A percentile compares a stretch with the other conserved stretches of the same genome.
These are phyloP conservation scores for Zizania palustris DNA, from an alignment of 202 grass and related monocot species.

Conservation along the genomic window DNA sequence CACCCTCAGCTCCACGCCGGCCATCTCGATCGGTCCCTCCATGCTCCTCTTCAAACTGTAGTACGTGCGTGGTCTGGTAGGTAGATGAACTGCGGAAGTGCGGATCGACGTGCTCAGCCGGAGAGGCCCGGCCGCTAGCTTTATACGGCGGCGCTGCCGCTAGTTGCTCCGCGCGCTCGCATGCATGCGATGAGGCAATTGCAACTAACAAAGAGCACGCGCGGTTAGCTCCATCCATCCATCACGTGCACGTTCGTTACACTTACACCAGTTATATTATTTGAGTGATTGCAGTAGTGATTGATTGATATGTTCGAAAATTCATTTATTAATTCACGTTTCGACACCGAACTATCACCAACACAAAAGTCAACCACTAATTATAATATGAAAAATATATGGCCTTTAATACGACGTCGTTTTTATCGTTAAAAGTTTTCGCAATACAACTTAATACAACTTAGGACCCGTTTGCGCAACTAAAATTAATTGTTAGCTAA, in stretches of 20 bases:
- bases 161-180: not conserved
- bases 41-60: no score
- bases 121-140: not conserved
- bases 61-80: no score
- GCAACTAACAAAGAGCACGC: not conserved
- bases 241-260: not conserved
- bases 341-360: no score
- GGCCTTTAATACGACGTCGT: no score
- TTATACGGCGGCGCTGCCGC: not conserved
- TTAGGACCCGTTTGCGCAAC: no score
- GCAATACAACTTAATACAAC: no score
- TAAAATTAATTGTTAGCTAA: no score
- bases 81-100: not conserved
- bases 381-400: no score
- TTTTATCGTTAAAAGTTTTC: no score
- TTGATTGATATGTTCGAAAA: not conserved
- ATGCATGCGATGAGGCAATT: not conserved
- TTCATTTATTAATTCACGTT: no score
- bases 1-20: constrained; percentile 34
- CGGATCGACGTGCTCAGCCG: not conserved
- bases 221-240: constrained; percentile 21
- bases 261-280: not conserved
- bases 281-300: not conserved
- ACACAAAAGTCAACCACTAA: no score
- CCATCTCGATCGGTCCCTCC: no score